Conservation (phyloP, 306 rosid genomes). For the Albizia julibrissin region DNA sequence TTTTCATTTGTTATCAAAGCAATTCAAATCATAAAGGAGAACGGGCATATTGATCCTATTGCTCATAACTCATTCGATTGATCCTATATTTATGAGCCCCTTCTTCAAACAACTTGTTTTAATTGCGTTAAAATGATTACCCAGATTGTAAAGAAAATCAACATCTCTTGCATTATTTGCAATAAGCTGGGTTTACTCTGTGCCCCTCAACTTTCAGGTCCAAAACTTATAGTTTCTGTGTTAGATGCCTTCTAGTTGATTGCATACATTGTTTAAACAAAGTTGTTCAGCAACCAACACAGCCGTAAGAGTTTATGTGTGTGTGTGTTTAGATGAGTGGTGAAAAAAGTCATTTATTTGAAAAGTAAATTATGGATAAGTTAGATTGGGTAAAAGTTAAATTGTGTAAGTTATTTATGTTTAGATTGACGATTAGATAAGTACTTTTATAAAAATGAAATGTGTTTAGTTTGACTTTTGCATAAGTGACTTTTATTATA, state of each 20-base stretch:
- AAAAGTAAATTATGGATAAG: too few species aligned
- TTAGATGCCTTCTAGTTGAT: constrained; percentile 72
- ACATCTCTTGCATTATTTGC: constrained; percentile 59
- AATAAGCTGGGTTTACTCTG: constrained; percentile 57
- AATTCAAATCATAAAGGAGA: not conserved
- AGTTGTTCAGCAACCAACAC: constrained; percentile 3
- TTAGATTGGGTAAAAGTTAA: too few species aligned
- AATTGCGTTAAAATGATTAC: not conserved
- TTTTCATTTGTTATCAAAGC: not conserved
- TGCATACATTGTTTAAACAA: constrained; percentile 30
- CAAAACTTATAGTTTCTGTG: constrained; percentile 65
- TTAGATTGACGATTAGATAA: too few species aligned
- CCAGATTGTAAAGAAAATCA: constrained; percentile 17
- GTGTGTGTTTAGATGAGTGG: too few species aligned
- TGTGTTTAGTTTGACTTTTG: too few species aligned
- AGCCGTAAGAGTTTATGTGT: too few species aligned
- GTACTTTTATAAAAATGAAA: too few species aligned
- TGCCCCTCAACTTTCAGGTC: constrained; percentile 72
- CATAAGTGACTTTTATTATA: too few species aligned
- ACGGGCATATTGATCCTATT: not conserved
- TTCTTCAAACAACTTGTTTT: too few species aligned
- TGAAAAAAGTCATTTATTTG: too few species aligned
- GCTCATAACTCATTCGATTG: not conserved
- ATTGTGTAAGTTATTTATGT: too few species aligned
- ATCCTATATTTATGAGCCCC: not conserved